Evolutionary conservation across 106 monocot species (phyloP), one percentile per base, ranked within the genome.

Genomic region (Agapanthus africanus): DNA sequence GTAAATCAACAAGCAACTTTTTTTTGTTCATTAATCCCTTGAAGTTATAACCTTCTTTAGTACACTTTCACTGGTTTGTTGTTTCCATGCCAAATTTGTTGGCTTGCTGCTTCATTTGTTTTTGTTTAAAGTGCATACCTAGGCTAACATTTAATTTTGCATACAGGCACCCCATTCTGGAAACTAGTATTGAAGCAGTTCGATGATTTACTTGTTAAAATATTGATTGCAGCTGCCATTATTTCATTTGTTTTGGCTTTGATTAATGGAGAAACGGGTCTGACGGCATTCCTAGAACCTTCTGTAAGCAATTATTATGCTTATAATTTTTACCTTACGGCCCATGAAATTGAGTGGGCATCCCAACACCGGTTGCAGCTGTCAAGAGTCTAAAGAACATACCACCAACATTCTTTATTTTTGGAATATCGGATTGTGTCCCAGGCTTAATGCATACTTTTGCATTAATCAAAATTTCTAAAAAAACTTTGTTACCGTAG

Each of bases 141-240:
- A 60, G 42, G 42, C 40, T 68, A 59, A 68, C 33, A 57, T 3
- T 68, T 56, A 9, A 40, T 38, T 40, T 7, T 7, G 23, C 37
- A 37, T 78, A 61, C 80, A 99, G 97, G 92, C 71, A 93, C 92
- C 67, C 90, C 97, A 33, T 78, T 99, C 27, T 99, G 97, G 97
- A 92, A 85, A 77, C 73, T 93, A 72, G 72, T 99, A 70, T 41
- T 99, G 75, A 99, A 99, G 78, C 97, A 99, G 59, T 99, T 99
- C 63, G 93, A 99, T 79, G 97, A 99, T 77, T 93, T 99, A 77
- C 97, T 99, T 70, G 97, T 99, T 51, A 93, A 80, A 77, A 99
- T 99, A 87, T 81, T 99, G 75, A 99, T 99, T 59, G 97, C 87
- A 67, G 97, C 97, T 68, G 97, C 97, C 15, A 42, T 99, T 41